A percentile compares a stretch with the other conserved stretches of the same genome.
phyloP scores from a whole-genome alignment of 352 stramenopile genomes.

The Phytophthora pinifolia region DNA sequence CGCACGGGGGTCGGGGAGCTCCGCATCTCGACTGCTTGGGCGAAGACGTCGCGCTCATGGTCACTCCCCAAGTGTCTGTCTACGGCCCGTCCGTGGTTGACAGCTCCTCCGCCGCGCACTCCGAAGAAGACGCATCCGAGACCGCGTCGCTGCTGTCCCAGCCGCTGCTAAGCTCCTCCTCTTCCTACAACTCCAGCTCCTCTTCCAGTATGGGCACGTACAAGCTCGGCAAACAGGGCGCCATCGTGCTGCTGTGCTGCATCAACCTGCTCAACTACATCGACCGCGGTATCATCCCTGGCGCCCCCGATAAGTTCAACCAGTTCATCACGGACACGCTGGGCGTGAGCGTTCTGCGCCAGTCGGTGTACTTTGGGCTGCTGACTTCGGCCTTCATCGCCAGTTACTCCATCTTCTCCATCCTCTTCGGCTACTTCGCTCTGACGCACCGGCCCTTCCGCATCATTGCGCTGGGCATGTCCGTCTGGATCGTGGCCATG shows the following conservation, averaged over 20 bases:
- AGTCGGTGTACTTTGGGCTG: conserved; percentile 85
- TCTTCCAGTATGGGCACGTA: conserved; percentile 7
- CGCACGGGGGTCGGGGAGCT: conserved; percentile 10
- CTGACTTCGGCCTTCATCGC: conserved; percentile 94
- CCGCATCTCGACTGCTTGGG: conserved; percentile 24
- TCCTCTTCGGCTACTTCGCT: conserved; percentile 91
- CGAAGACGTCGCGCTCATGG: conserved; percentile 17
- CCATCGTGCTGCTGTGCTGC: conserved; percentile 84
- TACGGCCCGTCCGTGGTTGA: conserved; percentile 6
- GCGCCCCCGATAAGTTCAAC: conserved; percentile 91
- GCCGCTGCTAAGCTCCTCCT: conserved; percentile 16
- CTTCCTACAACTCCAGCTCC: not conserved
- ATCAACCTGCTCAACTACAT: conserved; percentile 96
- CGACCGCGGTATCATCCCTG: conserved; percentile 95
- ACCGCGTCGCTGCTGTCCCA: conserved; percentile 32
- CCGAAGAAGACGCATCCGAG: conserved; percentile 20
- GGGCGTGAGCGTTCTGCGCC: conserved; percentile 51
- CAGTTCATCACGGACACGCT: conserved; percentile 89
- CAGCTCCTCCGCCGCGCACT: conserved; percentile 11
- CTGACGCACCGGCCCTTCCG: conserved; percentile 89
- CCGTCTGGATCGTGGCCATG: conserved; percentile 89
- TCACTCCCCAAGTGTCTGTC: conserved; percentile 28
- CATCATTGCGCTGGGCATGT: conserved; percentile 89
- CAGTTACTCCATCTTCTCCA: conserved; percentile 90
- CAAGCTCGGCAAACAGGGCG: conserved; percentile 48